phyloP scores from a whole-genome alignment of 164 flowering plant genomes.

The Dillenia turbinata region DNA sequence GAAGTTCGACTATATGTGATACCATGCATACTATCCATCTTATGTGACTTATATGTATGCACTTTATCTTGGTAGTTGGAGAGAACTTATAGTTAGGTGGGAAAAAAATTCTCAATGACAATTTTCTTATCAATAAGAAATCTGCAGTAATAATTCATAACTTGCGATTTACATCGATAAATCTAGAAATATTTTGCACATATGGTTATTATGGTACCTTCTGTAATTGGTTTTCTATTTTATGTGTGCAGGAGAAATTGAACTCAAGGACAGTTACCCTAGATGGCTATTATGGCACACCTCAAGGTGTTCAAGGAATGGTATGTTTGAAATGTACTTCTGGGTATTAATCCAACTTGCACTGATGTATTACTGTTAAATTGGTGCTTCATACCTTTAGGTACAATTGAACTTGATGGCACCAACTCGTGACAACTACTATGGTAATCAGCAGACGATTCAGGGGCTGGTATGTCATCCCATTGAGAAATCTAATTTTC shows the following conservation, averaged over 20 bases:
- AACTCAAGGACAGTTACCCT: background rate
- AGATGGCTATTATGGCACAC: background rate
- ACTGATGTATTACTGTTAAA: background rate
- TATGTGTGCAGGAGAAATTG: background rate
- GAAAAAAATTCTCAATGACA: too few species aligned
- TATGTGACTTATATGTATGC: too few species aligned
- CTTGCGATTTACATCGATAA: too few species aligned
- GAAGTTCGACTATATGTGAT: too few species aligned
- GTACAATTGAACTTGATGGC: conserved; percentile 54
- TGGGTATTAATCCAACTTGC: background rate
- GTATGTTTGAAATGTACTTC: background rate
- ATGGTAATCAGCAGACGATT: conserved; percentile 43
- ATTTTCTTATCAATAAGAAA: too few species aligned
- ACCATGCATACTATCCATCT: too few species aligned
- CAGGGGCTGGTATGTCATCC: conserved; percentile 47
- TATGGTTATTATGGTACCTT: background rate
- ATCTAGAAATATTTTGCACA: too few species aligned
- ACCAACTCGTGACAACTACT: conserved; percentile 46
- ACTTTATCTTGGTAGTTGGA: too few species aligned
- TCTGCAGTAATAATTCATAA: too few species aligned
- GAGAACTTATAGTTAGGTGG: too few species aligned
- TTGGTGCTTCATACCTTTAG: conserved; percentile 11
- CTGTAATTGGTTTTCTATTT: background rate
- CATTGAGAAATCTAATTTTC: too few species aligned
- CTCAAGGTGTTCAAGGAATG: background rate